Base-by-base conservation (phyloP, 1,284 basidiomycete species). In the Moesziomyces sp. region DNA sequence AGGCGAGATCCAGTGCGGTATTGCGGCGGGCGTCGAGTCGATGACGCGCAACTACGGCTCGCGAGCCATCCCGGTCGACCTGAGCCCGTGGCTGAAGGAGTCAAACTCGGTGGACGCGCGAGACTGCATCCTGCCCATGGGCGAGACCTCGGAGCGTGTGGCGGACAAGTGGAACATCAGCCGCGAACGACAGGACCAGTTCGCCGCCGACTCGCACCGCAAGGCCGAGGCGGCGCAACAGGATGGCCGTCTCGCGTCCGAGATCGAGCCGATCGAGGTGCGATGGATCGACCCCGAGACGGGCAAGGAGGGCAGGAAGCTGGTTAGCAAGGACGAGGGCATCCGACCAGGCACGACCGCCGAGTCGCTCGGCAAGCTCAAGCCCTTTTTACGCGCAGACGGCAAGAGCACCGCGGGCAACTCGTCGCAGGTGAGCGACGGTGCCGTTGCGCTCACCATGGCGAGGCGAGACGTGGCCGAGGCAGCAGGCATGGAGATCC, bases 121-220 rank as follows among this genome's bases (percentile, higher is more conserved):
- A 10, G 84, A 85, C 59, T 85, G 84, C 66, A 74, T 85, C 45
- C 64, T 83, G 64, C 82, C 79, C 26, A 83, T 83, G 82, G 82
- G 81, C 24, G 62, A 78, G 38, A 83, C 82, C 18, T 77, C 73
- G 21, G 82, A 83, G 53, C 59, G 72, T 10, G 81, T 83, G 0
- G 80, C 81, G 6, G 69, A 75, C n/a, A 49, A 67, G 49, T 81
- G 74, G 63, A 65, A 73, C 53, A 76, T 83, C 52, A 66, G 61
- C 33, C 56, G 78, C 21, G 52, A 77, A 33, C 54, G 74, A 40
- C 79, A 80, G 46, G 82, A 83, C 54, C 55, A 73, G 40, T 83
- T 82, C 54, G 81, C 82, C 18, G 68, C 78, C 35, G 55, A 70
- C 2, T 72, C 65, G 45, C 81, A 82, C 58, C 68, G 57, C 16